Base-by-base conservation (phyloP, 352 stramenopile genomes). In the Phytopythium chamaehyphon region DNA sequence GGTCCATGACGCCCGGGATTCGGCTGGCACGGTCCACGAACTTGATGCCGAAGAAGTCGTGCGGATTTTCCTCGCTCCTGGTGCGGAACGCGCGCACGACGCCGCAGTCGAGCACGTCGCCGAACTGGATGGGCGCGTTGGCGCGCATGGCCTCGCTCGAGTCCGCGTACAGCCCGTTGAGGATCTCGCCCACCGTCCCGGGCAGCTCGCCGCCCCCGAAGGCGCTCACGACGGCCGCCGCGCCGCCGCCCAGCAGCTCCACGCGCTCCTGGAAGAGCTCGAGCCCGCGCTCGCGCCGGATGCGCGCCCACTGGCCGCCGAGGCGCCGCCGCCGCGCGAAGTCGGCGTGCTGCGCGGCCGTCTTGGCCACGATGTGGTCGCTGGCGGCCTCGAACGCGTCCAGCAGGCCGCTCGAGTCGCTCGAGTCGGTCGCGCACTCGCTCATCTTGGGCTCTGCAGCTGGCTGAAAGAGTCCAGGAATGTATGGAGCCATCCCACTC, bases 41-140 rank as follows among this genome's bases (percentile, higher is more conserved):
- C 47, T 88, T 88, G 52, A 86, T 61, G 11, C 76, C 76, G 21
- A 88, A 73, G 61, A 77, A 83, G 19, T 69, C 61, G 42, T 72
- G 71, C 44, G 76, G 73, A 6, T 76, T 52, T 12, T 14, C 47
- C 2, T 62, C 47, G 12, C 63, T 67, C 8, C 47, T 37, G 9
- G 40, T 56, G n/a, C 73, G 61, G 36, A 83, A 83, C 0, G 68
- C 65, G 40, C 73, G 66, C 51, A 84, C 57, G 10, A 88, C 69
- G 4, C 73, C 68, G 47, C 71, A 75, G 50, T 79, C 67, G 12
- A 69, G 40, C 16, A 84, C 38, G 10, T 61, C 50, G 14, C 69
- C 71, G 51, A 77, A 84, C 52, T 85, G 74, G 11, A 88, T 71
- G 1, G 62, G 37, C 31, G 66, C 69, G 55, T 81, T 84, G 10